These are phyloP conservation scores for Penicillium sp. DNA, from an alignment of 2,329 filamentous ascomycete genomes.

Conservation along the genomic window DNA sequence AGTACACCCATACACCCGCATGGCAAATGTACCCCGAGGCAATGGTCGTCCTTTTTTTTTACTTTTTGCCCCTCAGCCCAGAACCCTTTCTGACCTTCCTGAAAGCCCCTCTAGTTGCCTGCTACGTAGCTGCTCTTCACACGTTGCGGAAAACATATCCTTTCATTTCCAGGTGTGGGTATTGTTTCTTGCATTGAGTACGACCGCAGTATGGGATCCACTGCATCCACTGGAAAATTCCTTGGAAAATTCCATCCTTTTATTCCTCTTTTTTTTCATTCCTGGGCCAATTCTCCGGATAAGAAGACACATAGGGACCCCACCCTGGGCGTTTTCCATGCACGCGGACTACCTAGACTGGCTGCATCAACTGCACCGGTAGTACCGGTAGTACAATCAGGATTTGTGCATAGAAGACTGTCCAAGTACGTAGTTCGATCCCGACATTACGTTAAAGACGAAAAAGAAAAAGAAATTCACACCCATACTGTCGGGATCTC, in stretches of 20 bases:
- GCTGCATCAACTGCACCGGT: too few relatives aligned
- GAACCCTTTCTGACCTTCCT: too few relatives aligned
- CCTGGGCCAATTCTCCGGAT: too few relatives aligned
- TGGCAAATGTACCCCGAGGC: slow-evolving; percentile 8
- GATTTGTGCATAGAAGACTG: too few relatives aligned
- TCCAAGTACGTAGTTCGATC: too few relatives aligned
- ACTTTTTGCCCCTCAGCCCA: background rate
- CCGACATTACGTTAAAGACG: background rate
- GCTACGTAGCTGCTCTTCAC: background rate
- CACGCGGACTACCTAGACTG: too few relatives aligned
- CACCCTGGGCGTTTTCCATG: too few relatives aligned
- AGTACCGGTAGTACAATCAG: too few relatives aligned
- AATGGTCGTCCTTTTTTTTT: background rate
- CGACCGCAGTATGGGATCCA: background rate
- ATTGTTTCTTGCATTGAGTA: background rate
- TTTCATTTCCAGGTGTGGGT: slow-evolving; percentile 12
- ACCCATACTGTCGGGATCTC: slow-evolving; percentile 32
- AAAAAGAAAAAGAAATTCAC: background rate
- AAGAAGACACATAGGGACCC: too few relatives aligned
- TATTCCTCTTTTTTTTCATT: too few relatives aligned
- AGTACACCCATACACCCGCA: too few relatives aligned
- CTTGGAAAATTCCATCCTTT: too few relatives aligned
- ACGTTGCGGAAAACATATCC: slow-evolving; percentile 15
- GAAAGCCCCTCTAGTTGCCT: background rate
- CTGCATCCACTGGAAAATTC: background rate